Evolutionary conservation across 140 eudicot genomes (phyloP), one percentile per base, ranked within the genome.

Genomic region (Senecio squalidus): DNA sequence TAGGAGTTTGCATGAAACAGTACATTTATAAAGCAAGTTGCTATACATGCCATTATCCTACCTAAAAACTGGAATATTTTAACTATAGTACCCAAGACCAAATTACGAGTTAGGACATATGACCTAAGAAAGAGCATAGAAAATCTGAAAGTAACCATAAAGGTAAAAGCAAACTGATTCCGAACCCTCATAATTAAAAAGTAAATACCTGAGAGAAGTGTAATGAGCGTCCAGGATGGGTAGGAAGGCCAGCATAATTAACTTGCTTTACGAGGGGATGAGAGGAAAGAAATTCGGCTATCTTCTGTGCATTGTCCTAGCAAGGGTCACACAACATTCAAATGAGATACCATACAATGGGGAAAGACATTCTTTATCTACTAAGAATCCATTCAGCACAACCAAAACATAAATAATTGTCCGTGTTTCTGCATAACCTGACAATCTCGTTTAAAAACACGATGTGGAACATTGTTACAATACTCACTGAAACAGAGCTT

Each of bases 271-370:
- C 94, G 38, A 79, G 84, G 0, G 96, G 95, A 72, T 93, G 96
- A 45, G 89, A 67, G 44, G 87, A 65, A 26, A 93, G 84, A 76
- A 84, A 93, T 64, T 88, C 99, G 1, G 99, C 95, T 27, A 93
- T 84, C 65, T 93, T 93, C 76, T 93, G 87, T 28, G 99, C 94
- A 78, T 93, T 93, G 1, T 88, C 96, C 99, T 93, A 77, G 58
- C 54, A 78, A 56, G 30, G 9, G 46, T 28, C 49, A 50, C 59
- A 57, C 18, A 23, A 29, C 30, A 22, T 53, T 55, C 18, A 6
- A 5, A 14, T 24, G 31, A 14, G 16, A 52, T 14, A 52, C 26
- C 14, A 5, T 51, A 52, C 8, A n/a, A 52, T 28, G 21, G 58
- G 11, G 22, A 52, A 52, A 52, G 13, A 18, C 14, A 52, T 52